Conservation (phyloP, 208 protist genomes). For the Trypanosoma avium region DNA sequence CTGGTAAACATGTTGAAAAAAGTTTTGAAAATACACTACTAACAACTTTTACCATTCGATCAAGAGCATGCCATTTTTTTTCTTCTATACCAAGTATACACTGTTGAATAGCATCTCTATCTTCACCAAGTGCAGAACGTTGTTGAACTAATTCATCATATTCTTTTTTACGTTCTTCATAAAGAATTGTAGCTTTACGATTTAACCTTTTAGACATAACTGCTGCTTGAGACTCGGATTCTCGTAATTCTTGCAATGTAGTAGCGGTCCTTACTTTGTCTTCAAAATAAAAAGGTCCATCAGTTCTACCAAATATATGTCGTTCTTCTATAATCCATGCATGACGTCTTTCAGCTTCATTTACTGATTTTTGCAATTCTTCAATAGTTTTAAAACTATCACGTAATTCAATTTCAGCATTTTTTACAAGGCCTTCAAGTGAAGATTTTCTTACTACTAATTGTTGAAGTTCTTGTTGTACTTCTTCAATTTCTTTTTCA, state of each 20-base stretch:
- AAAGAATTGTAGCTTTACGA: conserved; percentile 94
- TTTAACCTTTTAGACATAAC: conserved; percentile 86
- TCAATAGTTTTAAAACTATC: conserved; percentile 49
- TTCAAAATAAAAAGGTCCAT: conserved; percentile 64
- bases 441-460: conserved; percentile 55
- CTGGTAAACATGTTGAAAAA: conserved; percentile 97
- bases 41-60: conserved; percentile 95
- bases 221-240: conserved; percentile 68
- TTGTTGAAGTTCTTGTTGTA: conserved; percentile 67
- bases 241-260: conserved; percentile 70
- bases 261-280: conserved; percentile 55
- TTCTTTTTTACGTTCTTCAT: conserved; percentile 95
- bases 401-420: conserved; percentile 78
- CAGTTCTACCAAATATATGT: conserved; percentile 41
- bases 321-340: conserved; percentile 52
- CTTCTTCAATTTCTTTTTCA: conserved; percentile 79
- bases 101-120: conserved; percentile 95
- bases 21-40: conserved; percentile 97
- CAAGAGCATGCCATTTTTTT: conserved; percentile 97
- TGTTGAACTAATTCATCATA: conserved; percentile 97
- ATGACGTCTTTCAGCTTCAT: conserved; percentile 66
- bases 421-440: conserved; percentile 69
- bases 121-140: conserved; percentile 89
- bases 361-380: conserved; percentile 43
- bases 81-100: conserved; percentile 97